Evolutionary conservation across 177 flowering plant genomes (phyloP), one percentile per base, ranked within the genome.

Genomic region (Vitis hybrid): DNA sequence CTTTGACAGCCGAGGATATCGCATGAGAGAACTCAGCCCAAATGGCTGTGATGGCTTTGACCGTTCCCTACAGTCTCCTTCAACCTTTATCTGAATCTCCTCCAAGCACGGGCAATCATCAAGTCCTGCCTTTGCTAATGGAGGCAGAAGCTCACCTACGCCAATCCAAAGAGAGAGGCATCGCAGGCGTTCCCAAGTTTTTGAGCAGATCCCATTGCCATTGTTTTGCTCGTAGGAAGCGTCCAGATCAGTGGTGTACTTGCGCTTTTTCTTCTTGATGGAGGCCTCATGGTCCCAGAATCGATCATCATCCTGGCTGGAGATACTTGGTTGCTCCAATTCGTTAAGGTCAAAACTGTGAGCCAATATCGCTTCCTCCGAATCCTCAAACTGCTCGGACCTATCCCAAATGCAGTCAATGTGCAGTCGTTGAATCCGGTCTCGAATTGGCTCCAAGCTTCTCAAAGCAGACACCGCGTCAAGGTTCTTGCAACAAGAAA

Each of bases 331-430:
- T 11, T 60, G 68, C 21, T 64, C 78, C 19, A 54, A 52, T 48
- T 79, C 76, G 58, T 81, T 80, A 50, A 84, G 84, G 30, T 86
- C 87, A 60, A 86, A 81, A 57, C 52, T 30, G 11, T 7, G 69
- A 24, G 6, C 35, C 35, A 32, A 32, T 5, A 50, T 30, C n/a
- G 61, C 69, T 49, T 52, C 72, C 48, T 55, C 72, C 35, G 21
- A 61, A 66, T 63, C 57, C 48, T 64, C 76, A 9, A 62, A 46
- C 18, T 74, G 75, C 15, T 77, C 77, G 49, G 62, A 11, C 18
- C 71, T 76, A 46, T 80, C 74, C 99, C 98, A 93, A 7, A 88
- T 65, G 70, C 97, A 93, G 52, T 96, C 97, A n/a, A 93, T 83
- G 73, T 96, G 97, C 51, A 96, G 87, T 50, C 82, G 65, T 70